Base-by-base conservation (phyloP, 805 yeast genomes). In the Teunomyces tritomae region DNA sequence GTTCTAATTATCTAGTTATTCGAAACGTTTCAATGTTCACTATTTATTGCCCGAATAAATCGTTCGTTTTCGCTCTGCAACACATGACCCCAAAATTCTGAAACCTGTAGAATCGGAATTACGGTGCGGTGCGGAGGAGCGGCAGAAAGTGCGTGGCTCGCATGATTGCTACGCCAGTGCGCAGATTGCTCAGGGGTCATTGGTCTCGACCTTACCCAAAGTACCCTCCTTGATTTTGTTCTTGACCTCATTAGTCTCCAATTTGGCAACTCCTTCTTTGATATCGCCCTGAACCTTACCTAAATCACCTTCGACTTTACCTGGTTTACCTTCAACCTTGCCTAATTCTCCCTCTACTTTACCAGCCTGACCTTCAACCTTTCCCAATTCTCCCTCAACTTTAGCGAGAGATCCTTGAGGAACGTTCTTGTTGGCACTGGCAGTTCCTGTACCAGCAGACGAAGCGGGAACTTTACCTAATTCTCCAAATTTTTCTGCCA, bases 401-500 rank as follows among this genome's bases (percentile, higher is more conserved):
- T 32, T 32, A n/a, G 17, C 34, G 16, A 32, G 13, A 13, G 34
- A 32, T 32, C 34, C 34, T 32, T 13, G 32, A 5, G 32, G 32
- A 29, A 9, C n/a, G 5, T 11, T 29, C n/a, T 4, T 32, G 17
- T 46, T 48, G 29, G 54, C 41, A 40, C 20, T 37, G 27, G 46
- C 45, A 9, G 46, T 37, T 28, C 33, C 43, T 44, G 39, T 13
- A 32, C 46, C 16, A 13, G 40, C 39, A 13, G 11, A 10, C 9
- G 26, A 9, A 2, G 26, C 9, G 5, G 34, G 43, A 20, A 49
- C 35, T 27, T 49, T 43, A n/a, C 52, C 52, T 11, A 49, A 39
- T 29, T 49, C 49, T 17, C 52, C 52, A 39, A 49, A 49, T 39
- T 9, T 30, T 39, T 37, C 36, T 9, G 49, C 30, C 49, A 47